Percentiles rank a stretch among this genome's conserved stretches.
Conservation (phyloP, 2,329 filamentous ascomycete genomes). For the Alternaria tenuissima region DNA sequence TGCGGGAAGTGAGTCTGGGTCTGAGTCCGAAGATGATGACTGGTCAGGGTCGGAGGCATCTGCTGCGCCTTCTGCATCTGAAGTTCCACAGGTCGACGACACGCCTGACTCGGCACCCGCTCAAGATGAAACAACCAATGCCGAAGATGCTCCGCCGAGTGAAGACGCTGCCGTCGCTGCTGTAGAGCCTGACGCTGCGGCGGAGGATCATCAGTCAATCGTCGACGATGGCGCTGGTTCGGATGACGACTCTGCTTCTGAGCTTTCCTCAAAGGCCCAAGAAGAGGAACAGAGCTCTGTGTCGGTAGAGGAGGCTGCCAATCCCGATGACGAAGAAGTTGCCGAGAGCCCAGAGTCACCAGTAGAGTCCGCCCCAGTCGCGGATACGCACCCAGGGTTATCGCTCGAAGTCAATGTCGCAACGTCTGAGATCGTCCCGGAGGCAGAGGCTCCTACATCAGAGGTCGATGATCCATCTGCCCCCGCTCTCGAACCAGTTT, state of each 20-base stretch:
- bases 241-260: conserved; percentile 5
- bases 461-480: conserved; percentile 7
- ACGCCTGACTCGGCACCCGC: conserved; percentile 2
- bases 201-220: background rate
- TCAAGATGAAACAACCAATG: conserved; percentile 7
- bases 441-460: background rate
- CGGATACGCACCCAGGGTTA: background rate
- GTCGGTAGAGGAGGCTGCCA: conserved; percentile 1
- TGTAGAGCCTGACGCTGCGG: conserved; percentile 7
- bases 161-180: background rate
- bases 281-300: conserved; percentile 5
- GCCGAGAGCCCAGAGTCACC: conserved; percentile 1
- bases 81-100: conserved; percentile 7
- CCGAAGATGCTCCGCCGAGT: background rate
- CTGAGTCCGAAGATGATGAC: conserved; percentile 14
- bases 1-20: conserved; percentile 10
- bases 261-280: background rate
- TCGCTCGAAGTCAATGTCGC: conserved; percentile 7
- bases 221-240: conserved; percentile 1
- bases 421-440: conserved; percentile 6
- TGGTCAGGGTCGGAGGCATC: conserved; percentile 22
- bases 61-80: background rate
- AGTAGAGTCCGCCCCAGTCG: background rate
- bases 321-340: conserved; percentile 2
- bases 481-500: background rate